Base-by-base conservation (phyloP, 768 basidiomycete species). In the Trametes punicea region DNA sequence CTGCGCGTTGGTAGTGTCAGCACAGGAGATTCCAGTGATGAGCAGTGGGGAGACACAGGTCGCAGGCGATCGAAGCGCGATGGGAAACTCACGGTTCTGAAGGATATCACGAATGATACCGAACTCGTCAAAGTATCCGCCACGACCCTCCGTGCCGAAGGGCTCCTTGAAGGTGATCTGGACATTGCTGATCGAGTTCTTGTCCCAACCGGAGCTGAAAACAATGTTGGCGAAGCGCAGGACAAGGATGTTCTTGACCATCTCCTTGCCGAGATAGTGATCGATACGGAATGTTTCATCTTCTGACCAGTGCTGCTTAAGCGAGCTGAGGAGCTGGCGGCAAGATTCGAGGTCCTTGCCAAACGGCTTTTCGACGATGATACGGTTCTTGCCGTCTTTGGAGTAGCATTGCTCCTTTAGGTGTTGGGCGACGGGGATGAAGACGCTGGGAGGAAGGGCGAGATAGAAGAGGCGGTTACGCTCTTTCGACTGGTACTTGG, bases 101-200 rank as follows among this genome's bases (percentile, higher is more conserved):
- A 95, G 77, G 56, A 99, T 80, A 72, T 99, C 96, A 68, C 96
- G 88, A 72, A 99, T 95, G 71, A 99, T 98, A 52, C 97, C 97
- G 73, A 98, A 99, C 74, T 98, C 95, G 71, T 99, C 96, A 76
- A 99, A 99, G 81, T 99, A 99, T 16, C 97, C 96, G n/a, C 96
- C 96, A 62, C 96, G 90, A n/a, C 96, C 96, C 70, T 99, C 97
- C 45, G 96, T 99, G 18, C 96, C 96, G 69, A 98, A 98, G 2
- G 95, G 93, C 73, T 98, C 97, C 77, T 98, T 98, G 84, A 98
- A 98, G 15, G 94, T 97, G 74, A 98, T 97, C 73, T 99, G 97
- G 30, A 99, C 93, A 68, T 94, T 98, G 74, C 83, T 85, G 76
- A 99, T 88, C 57, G 85, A 92, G 72, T 95, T 93, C 73, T 92